phyloP scores from a whole-genome alignment of 768 basidiomycete genomes.

The Mycena amicta region DNA sequence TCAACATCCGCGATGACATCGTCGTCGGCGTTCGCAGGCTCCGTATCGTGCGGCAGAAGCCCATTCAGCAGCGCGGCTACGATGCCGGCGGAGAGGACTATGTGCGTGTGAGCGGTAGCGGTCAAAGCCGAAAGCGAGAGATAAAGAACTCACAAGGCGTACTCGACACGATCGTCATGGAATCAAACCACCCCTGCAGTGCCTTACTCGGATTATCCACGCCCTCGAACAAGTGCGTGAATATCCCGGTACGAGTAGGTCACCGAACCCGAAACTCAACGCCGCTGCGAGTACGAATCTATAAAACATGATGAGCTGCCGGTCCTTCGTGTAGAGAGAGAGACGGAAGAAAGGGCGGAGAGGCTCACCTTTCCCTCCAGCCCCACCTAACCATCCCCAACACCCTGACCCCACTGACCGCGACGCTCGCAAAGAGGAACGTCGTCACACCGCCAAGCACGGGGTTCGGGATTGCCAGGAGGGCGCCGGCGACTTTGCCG shows the following conservation, averaged over 20 bases:
- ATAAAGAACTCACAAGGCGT: slow-evolving; percentile 58
- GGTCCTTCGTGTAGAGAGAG: too few species aligned
- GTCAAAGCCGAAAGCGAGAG: neutral
- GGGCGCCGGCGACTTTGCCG: slow-evolving; percentile 81
- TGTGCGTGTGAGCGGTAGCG: too few species aligned
- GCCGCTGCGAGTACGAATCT: slow-evolving; percentile 71
- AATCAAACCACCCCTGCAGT: too few species aligned
- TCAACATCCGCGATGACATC: slow-evolving; percentile 23
- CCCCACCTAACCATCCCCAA: slow-evolving; percentile 62
- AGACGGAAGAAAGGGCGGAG: too few species aligned
- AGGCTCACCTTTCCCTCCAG: slow-evolving; percentile 62
- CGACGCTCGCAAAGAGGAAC: slow-evolving; percentile 83
- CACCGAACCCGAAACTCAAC: too few species aligned
- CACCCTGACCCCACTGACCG: slow-evolving; percentile 70
- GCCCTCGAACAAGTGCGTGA: slow-evolving; percentile 69
- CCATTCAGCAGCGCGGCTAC: too few species aligned
- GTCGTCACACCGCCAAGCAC: slow-evolving; percentile 87
- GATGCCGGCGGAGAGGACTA: too few species aligned
- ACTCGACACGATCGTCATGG: too few species aligned
- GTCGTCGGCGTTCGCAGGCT: slow-evolving; percentile 27
- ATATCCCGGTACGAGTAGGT: slow-evolving; percentile 62
- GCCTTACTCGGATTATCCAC: too few species aligned
- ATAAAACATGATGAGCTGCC: too few species aligned
- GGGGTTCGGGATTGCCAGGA: slow-evolving; percentile 82
- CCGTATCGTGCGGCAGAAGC: too few species aligned